A percentile compares a stretch with the other conserved stretches of the same genome.
phyloP scores from a whole-genome alignment of 148 eudicot genomes.

The Beta vulgaris region DNA sequence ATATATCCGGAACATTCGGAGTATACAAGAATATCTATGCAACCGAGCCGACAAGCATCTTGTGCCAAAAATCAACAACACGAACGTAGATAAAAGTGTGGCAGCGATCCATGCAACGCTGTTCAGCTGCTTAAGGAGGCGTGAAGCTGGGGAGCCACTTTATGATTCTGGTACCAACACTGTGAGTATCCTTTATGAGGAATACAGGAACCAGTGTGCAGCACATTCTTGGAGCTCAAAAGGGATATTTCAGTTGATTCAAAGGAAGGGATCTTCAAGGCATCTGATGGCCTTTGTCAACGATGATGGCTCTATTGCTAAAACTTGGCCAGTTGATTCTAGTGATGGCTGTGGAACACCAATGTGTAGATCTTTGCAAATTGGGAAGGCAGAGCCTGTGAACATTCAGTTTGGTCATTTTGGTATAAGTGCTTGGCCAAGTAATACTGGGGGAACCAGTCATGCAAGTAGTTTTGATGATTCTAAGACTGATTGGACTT shows the following conservation, averaged over 20 bases:
- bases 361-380: constrained; percentile 69
- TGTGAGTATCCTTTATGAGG: constrained; percentile 59
- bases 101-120: constrained; percentile 92
- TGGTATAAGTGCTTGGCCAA: constrained; percentile 95
- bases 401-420: constrained; percentile 95
- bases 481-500: constrained; percentile 58
- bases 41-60: constrained; percentile 88
- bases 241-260: constrained; percentile 92
- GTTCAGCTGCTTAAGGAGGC: constrained; percentile 81
- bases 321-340: constrained; percentile 86
- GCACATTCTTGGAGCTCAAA: constrained; percentile 83
- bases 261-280: constrained; percentile 79
- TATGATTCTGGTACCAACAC: constrained; percentile 76
- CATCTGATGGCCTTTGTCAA: constrained; percentile 93
- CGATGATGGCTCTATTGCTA: constrained; percentile 89
- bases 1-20: constrained; percentile 83
- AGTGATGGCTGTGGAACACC: constrained; percentile 49
- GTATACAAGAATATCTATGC: constrained; percentile 91
- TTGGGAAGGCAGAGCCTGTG: constrained; percentile 77
- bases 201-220: constrained; percentile 73
- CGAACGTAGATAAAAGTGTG: constrained; percentile 96
- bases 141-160: constrained; percentile 71
- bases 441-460: constrained; percentile 76
- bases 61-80: constrained; percentile 90
- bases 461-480: constrained; percentile 85